Evolutionary conservation across 1,284 basidiomycete species (phyloP).

Genomic region (Ustanciosporium gigantosporum): DNA sequence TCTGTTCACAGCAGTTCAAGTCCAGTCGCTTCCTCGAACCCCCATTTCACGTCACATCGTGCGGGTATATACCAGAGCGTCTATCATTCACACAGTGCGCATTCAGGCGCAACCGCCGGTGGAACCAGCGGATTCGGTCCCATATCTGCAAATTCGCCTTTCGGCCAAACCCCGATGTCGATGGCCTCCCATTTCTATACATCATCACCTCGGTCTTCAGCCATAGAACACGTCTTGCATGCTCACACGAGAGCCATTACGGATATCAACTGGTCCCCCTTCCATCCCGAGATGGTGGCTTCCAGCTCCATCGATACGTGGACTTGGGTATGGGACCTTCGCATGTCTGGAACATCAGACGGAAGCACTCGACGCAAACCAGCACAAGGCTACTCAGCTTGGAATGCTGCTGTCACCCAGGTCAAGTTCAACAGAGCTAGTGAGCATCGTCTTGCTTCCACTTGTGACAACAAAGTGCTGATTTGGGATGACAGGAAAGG

Average conservation of each 20-base stretch:
- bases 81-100: conserved; percentile 25
- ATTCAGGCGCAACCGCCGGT: conserved; percentile 24
- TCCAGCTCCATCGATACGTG: conserved; percentile 59
- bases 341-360: conserved; percentile 32
- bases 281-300: conserved; percentile 57
- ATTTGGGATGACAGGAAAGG: conserved; percentile 60
- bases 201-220: conserved; percentile 24
- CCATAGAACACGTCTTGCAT: conserved; percentile 53
- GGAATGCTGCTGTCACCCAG: conserved; percentile 59
- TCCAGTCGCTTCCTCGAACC: conserved; percentile 20
- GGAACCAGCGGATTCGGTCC: conserved; percentile 27
- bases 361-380: conserved; percentile 32
- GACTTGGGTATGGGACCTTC: conserved; percentile 59
- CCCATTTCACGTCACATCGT: conserved; percentile 20
- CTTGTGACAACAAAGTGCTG: conserved; percentile 56
- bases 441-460: conserved; percentile 42
- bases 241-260: conserved; percentile 58
- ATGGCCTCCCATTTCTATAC: conserved; percentile 6
- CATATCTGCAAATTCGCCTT: conserved; percentile 11
- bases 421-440: conserved; percentile 54
- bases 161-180: conserved; percentile 13
- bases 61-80: conserved; percentile 32
- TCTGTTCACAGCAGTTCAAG: conserved; percentile 25
- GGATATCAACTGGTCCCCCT: conserved; percentile 60
- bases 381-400: conserved; percentile 54